phyloP scores from a whole-genome alignment of 2,329 filamentous ascomycete species.

The Pyrenophora graminea region DNA sequence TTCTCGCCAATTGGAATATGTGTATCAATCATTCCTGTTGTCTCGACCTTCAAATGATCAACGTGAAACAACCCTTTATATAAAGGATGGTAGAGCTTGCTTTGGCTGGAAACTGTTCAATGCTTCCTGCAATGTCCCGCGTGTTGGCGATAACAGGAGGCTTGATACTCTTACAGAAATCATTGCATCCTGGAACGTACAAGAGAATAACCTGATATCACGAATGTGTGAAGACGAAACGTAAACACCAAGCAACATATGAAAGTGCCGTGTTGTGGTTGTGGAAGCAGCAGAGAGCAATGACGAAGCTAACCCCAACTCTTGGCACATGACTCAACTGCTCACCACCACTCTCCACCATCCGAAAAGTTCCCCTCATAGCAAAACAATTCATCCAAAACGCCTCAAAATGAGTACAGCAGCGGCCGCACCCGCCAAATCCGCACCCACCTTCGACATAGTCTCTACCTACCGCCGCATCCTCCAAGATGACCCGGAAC shows the following conservation, averaged over 20 bases:
- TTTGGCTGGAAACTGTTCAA: too few species aligned
- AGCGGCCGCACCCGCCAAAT: constrained; percentile 11
- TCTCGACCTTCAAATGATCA: too few species aligned
- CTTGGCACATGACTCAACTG: constrained; percentile 20
- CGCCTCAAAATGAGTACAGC: constrained; percentile 33
- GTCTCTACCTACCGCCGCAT: constrained; percentile 68
- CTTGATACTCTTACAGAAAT: too few species aligned
- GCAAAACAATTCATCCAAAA: background rate
- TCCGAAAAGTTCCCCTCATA: constrained; percentile 10
- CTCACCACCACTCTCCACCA: constrained; percentile 27
- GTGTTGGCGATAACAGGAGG: too few species aligned
- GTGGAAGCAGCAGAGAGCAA: background rate
- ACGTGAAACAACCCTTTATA: too few species aligned
- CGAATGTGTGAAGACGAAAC: background rate
- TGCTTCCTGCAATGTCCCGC: too few species aligned
- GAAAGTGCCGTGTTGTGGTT: background rate
- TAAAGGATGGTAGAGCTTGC: too few species aligned
- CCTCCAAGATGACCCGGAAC: constrained; percentile 71
- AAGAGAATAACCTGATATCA: too few species aligned
- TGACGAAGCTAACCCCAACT: background rate
- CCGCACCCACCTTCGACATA: constrained; percentile 54
- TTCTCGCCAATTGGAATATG: too few species aligned
- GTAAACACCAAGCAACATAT: too few species aligned
- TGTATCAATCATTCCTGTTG: too few species aligned
- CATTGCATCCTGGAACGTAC: too few species aligned